phyloP scores from a whole-genome alignment of 139 green algal species.

The Monoraphidium neglectum region DNA sequence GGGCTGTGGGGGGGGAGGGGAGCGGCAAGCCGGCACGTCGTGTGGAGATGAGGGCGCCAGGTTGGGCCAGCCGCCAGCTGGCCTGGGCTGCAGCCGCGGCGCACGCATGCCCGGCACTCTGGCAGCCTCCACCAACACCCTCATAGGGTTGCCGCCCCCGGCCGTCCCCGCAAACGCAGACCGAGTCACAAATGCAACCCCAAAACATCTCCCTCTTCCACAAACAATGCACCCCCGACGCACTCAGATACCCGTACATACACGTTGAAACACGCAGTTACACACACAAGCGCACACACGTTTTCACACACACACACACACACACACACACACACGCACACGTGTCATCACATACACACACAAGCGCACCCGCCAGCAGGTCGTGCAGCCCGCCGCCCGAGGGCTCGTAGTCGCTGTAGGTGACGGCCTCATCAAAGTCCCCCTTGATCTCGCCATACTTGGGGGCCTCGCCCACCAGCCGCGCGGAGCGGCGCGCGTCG shows the following conservation, averaged over 20 bases:
- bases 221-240: too few relatives aligned
- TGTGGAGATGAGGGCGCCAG: neutral
- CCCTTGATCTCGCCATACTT: conserved; percentile 21
- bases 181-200: too few relatives aligned
- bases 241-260: too few relatives aligned
- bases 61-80: conserved; percentile 4
- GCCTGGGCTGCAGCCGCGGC: neutral
- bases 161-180: too few relatives aligned
- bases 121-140: too few relatives aligned
- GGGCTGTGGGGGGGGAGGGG: neutral
- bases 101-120: neutral
- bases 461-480: conserved; percentile 15
- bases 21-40: neutral
- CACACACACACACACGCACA: neutral
- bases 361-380: conserved; percentile 33
- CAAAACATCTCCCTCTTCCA: too few relatives aligned
- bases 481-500: conserved; percentile 18
- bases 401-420: conserved; percentile 20
- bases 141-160: too few relatives aligned
- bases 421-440: neutral
- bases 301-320: neutral
- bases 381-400: conserved; percentile 34
- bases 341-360: neutral
- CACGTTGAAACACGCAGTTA: too few relatives aligned
- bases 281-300: too few relatives aligned